Evolutionary conservation across 805 yeast genomes (phyloP).

Genomic region (Starmera caribaea): DNA sequence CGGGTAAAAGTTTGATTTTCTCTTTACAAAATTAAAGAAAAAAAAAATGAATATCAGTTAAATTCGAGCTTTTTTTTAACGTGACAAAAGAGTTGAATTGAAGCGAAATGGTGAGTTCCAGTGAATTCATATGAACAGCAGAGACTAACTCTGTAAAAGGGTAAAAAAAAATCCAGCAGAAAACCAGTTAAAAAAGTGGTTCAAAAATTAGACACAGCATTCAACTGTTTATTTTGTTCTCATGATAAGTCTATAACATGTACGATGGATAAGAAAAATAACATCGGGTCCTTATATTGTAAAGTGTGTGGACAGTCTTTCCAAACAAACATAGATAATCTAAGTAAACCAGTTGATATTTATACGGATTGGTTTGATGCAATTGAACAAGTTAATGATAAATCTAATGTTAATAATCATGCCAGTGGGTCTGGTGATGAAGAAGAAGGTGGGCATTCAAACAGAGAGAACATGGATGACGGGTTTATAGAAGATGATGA

Average conservation of each 20-base stretch:
- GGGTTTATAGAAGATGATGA: slow-evolving; percentile 5
- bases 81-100: not conserved
- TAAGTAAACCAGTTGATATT: slow-evolving; percentile 85
- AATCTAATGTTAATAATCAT: slow-evolving; percentile 23
- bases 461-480: slow-evolving; percentile 4
- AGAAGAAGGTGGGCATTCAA: slow-evolving; percentile 18
- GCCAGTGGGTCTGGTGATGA: slow-evolving; percentile 26
- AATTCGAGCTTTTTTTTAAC: not conserved
- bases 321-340: slow-evolving; percentile 72
- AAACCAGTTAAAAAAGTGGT: slow-evolving; percentile 73
- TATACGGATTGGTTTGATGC: slow-evolving; percentile 99
- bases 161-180: slow-evolving; percentile 78
- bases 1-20: slow-evolving; percentile 12
- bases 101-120: not conserved
- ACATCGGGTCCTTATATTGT: slow-evolving; percentile 77
- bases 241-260: slow-evolving; percentile 91
- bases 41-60: not conserved
- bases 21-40: not conserved
- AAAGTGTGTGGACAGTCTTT: slow-evolving; percentile 92
- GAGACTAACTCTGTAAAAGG: slow-evolving; percentile 29
- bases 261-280: slow-evolving; percentile 75
- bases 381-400: slow-evolving; percentile 53
- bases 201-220: slow-evolving; percentile 70
- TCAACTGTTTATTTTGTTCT: slow-evolving; percentile 89
- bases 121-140: too few species aligned